Evolutionary conservation across 163 green algal genomes (phyloP).

Genomic region (Botryococcus braunii): DNA sequence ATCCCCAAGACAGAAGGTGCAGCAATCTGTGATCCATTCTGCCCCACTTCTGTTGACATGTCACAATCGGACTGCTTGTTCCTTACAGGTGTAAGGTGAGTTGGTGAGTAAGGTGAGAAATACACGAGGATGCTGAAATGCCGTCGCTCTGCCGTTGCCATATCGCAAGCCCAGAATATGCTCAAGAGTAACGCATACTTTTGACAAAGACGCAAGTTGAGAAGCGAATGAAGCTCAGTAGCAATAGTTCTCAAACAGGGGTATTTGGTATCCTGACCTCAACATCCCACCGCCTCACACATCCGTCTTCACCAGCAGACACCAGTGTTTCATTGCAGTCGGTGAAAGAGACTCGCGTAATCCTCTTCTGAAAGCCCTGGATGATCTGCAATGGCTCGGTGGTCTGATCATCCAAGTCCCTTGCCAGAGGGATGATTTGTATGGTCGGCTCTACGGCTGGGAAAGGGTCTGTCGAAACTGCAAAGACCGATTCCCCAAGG

Average conservation of each 20-base stretch:
- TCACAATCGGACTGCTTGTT: too few relatives aligned
- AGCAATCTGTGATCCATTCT: too few relatives aligned
- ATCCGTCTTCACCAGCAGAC: conserved; percentile 62
- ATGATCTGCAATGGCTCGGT: conserved; percentile 50
- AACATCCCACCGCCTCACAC: conserved; percentile 71
- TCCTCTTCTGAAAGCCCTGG: conserved; percentile 53
- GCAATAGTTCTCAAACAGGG: neutral
- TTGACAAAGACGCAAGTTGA: too few relatives aligned
- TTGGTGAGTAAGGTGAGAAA: too few relatives aligned
- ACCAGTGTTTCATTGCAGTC: conserved; percentile 81
- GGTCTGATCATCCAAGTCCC: conserved; percentile 60
- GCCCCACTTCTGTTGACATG: too few relatives aligned
- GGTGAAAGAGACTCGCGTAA: conserved; percentile 70
- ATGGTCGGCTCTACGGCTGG: conserved; percentile 65
- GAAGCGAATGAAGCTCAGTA: conserved; percentile 4
- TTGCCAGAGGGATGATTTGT: conserved; percentile 74
- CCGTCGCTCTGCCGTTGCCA: too few relatives aligned
- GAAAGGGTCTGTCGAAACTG: conserved; percentile 89
- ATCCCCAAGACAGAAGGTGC: too few relatives aligned
- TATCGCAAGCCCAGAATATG: too few relatives aligned
- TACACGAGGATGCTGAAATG: too few relatives aligned
- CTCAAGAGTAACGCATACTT: too few relatives aligned
- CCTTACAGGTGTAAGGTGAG: too few relatives aligned
- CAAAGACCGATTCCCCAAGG: conserved; percentile 74
- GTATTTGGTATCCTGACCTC: conserved; percentile 43